Percentiles rank a stretch among this genome's conserved stretches.
These are phyloP conservation scores for Plantago major DNA, from an alignment of 257 asterid species.

Conservation along the genomic window DNA sequence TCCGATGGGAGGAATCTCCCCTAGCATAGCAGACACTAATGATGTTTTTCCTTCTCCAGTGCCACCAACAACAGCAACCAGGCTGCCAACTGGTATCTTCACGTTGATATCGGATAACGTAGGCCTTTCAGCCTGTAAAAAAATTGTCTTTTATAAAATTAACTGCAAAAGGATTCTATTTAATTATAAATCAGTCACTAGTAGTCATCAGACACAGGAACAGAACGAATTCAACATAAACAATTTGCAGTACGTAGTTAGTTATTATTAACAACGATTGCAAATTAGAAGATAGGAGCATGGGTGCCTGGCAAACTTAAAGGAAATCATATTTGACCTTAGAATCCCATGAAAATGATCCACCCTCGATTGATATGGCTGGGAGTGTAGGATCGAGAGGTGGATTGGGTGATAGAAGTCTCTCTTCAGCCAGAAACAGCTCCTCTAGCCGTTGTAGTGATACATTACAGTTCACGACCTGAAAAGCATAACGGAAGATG, in stretches of 20 bases:
- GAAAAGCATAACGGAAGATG: constrained; percentile 22
- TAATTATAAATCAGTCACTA: constrained; percentile 9
- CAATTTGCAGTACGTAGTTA: neutral
- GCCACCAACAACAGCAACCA: constrained; percentile 84
- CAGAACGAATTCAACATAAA: constrained; percentile 3
- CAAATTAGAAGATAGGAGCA: neutral
- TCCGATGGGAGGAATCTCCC: constrained; percentile 80
- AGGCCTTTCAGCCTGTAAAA: constrained; percentile 57
- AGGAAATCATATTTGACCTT: constrained; percentile 36
- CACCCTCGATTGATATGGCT: constrained; percentile 73
- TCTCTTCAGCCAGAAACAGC: constrained; percentile 73
- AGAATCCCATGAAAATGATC: constrained; percentile 75
- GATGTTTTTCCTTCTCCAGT: constrained; percentile 98
- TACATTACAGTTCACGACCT: constrained; percentile 88
- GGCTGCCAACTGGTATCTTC: constrained; percentile 77
- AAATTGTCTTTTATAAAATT: neutral
- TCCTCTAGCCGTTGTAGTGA: constrained; percentile 84
- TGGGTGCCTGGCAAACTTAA: neutral
- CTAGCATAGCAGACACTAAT: constrained; percentile 76
- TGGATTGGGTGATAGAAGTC: constrained; percentile 69
- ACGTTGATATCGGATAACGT: constrained; percentile 68
- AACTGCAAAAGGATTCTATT: constrained; percentile 11
- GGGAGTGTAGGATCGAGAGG: constrained; percentile 66
- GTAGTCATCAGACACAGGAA: constrained; percentile 7
- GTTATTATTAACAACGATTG: constrained; percentile 1